Evolutionary conservation across 306 rosid genomes (phyloP).

Genomic region (Psophocarpus tetragonolobus): DNA sequence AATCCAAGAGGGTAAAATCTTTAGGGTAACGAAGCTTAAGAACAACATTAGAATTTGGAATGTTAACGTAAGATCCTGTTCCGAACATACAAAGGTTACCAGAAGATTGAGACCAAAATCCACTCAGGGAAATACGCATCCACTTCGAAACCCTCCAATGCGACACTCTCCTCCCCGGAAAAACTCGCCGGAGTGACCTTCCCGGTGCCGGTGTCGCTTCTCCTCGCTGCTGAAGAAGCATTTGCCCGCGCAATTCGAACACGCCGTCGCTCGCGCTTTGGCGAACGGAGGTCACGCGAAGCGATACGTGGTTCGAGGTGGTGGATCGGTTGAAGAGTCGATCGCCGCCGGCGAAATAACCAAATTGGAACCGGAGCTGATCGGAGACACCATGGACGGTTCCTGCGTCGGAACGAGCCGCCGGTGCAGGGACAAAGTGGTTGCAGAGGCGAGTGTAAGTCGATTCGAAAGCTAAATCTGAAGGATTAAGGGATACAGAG

Average conservation of each 20-base stretch:
- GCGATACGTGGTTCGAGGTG: slow-evolving; percentile 18
- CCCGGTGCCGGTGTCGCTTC: neutral
- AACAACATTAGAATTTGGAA: slow-evolving; percentile 42
- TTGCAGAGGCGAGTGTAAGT: slow-evolving; percentile 56
- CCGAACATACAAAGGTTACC: slow-evolving; percentile 87
- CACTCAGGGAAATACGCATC: slow-evolving; percentile 44
- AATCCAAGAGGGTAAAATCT: slow-evolving; percentile 39
- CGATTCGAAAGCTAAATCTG: slow-evolving; percentile 15
- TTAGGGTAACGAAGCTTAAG: slow-evolving; percentile 66
- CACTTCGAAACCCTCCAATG: slow-evolving; percentile 11
- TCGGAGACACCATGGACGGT: slow-evolving; percentile 24
- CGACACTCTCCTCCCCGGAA: slow-evolving; percentile 42
- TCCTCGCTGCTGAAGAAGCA: slow-evolving; percentile 38
- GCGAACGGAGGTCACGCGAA: slow-evolving; percentile 27
- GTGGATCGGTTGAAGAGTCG: slow-evolving; percentile 45
- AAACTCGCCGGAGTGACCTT: slow-evolving; percentile 39
- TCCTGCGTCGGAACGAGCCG: neutral
- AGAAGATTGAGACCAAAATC: slow-evolving; percentile 65
- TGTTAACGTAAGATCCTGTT: slow-evolving; percentile 33
- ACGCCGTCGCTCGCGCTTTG: slow-evolving; percentile 42
- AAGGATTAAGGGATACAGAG: neutral
- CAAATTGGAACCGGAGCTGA: slow-evolving; percentile 40
- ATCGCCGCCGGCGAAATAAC: slow-evolving; percentile 67
- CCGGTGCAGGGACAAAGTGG: slow-evolving; percentile 49
- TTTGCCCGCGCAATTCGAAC: slow-evolving; percentile 36